These are phyloP conservation scores for Pyrenopolyporus hunteri DNA, from an alignment of 495 filamentous ascomycete species.

Conservation along the genomic window DNA sequence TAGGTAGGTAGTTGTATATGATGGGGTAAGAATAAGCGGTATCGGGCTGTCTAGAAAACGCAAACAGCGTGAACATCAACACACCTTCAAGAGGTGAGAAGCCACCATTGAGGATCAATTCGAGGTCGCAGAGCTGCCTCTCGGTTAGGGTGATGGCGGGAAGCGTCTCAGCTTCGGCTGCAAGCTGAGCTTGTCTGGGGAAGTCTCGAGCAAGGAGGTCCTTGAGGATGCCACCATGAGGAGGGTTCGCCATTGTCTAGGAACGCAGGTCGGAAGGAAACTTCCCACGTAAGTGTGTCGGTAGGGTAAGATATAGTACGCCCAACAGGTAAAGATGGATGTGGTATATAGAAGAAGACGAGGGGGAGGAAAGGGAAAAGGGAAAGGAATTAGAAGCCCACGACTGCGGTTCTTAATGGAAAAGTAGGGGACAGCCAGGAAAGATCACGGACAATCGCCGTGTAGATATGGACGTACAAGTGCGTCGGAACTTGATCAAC, in stretches of 20 bases:
- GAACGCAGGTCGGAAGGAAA: background rate
- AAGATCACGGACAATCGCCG: no score
- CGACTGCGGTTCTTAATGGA: slow-evolving; percentile 7
- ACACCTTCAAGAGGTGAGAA: slow-evolving; percentile 96
- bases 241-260: slow-evolving; percentile 67
- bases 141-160: slow-evolving; percentile 86
- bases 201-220: slow-evolving; percentile 92
- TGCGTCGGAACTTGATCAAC: background rate
- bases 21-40: background rate
- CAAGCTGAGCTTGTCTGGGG: slow-evolving; percentile 74
- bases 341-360: background rate
- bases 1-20: background rate
- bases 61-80: slow-evolving; percentile 39
- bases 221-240: slow-evolving; percentile 96
- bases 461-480: no score
- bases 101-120: slow-evolving; percentile 93
- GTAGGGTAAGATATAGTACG: no score
- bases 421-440: background rate
- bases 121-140: slow-evolving; percentile 95
- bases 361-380: background rate
- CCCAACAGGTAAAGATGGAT: slow-evolving; percentile 3
- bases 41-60: slow-evolving; percentile 22
- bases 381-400: background rate
- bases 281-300: no score
- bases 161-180: slow-evolving; percentile 82